Conservation (phyloP, 2,329 filamentous ascomycete genomes). For the Talaromyces amestolkiae region DNA sequence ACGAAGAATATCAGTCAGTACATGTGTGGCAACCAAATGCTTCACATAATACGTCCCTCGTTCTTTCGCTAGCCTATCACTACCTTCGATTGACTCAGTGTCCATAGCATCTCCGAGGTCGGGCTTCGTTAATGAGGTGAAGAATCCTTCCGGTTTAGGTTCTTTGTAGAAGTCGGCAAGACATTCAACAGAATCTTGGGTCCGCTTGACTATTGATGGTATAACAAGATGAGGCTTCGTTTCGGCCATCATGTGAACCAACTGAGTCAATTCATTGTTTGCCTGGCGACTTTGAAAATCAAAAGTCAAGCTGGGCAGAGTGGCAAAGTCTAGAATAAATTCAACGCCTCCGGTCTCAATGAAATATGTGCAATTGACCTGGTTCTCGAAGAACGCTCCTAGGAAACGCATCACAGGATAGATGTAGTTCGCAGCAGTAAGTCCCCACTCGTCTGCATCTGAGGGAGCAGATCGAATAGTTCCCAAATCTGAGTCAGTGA, state of each 20-base stretch:
- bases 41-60: slow-evolving; percentile 77
- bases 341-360: slow-evolving; percentile 79
- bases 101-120: slow-evolving; percentile 21
- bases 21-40: slow-evolving; percentile 72
- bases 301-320: slow-evolving; percentile 74
- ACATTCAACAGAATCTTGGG: slow-evolving; percentile 65
- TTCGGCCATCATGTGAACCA: slow-evolving; percentile 77
- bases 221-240: slow-evolving; percentile 75
- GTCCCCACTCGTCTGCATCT: slow-evolving; percentile 49
- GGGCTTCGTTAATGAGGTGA: slow-evolving; percentile 60
- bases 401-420: slow-evolving; percentile 76
- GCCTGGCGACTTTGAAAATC: slow-evolving; percentile 67
- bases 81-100: slow-evolving; percentile 39
- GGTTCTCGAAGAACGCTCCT: slow-evolving; percentile 71
- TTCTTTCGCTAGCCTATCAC: slow-evolving; percentile 2
- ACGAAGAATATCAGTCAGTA: slow-evolving; percentile 70
- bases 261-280: slow-evolving; percentile 67
- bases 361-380: slow-evolving; percentile 68
- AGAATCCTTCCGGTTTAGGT: slow-evolving; percentile 60
- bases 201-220: slow-evolving; percentile 73
- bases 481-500: slow-evolving; percentile 27
- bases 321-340: slow-evolving; percentile 77
- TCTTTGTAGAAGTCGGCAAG: slow-evolving; percentile 65
- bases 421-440: slow-evolving; percentile 67
- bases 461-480: slow-evolving; percentile 22